A percentile compares a stretch with the other conserved stretches of the same genome.
Conservation (phyloP, 2,329 filamentous ascomycete genomes). For the Graphilbum ipis-grandicollis region DNA sequence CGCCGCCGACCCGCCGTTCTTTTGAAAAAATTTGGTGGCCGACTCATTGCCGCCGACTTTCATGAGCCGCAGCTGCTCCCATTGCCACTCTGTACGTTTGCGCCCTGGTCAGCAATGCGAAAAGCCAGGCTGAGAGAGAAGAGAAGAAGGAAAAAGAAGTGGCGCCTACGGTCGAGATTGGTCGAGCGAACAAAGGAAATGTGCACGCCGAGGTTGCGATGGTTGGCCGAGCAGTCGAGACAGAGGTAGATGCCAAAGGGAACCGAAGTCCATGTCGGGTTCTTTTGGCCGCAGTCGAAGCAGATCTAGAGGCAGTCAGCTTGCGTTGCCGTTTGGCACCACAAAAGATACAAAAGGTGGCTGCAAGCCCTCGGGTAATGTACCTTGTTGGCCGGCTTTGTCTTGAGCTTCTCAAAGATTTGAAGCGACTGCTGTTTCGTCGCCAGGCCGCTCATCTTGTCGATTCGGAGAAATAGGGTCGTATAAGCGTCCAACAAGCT, state of each 20-base stretch:
- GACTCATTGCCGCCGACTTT: slow-evolving; percentile 98
- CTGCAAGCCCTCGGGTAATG: not conserved
- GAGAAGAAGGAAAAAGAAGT: not conserved
- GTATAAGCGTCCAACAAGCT: too few relatives aligned
- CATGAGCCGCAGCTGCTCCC: slow-evolving; percentile 93
- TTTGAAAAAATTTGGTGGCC: slow-evolving; percentile 95
- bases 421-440: slow-evolving; percentile 90
- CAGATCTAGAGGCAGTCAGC: slow-evolving; percentile 48
- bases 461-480: too few relatives aligned
- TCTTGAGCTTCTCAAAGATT: slow-evolving; percentile 95
- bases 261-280: slow-evolving; percentile 95
- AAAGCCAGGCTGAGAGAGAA: too few relatives aligned
- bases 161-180: slow-evolving; percentile 78
- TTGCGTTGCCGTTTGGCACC: not conserved
- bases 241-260: slow-evolving; percentile 93
- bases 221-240: slow-evolving; percentile 91
- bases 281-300: slow-evolving; percentile 96
- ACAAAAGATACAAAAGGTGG: not conserved
- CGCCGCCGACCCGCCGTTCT: slow-evolving; percentile 84
- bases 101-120: not conserved
- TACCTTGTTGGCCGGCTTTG: slow-evolving; percentile 92
- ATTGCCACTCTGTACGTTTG: slow-evolving; percentile 65
- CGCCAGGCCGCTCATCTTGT: slow-evolving; percentile 51
- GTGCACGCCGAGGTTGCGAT: slow-evolving; percentile 94
- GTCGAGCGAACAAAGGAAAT: slow-evolving; percentile 98